These are phyloP conservation scores for Pseudocercospora fijiensis DNA, from an alignment of 2,329 filamentous ascomycete genomes.

Conservation along the genomic window DNA sequence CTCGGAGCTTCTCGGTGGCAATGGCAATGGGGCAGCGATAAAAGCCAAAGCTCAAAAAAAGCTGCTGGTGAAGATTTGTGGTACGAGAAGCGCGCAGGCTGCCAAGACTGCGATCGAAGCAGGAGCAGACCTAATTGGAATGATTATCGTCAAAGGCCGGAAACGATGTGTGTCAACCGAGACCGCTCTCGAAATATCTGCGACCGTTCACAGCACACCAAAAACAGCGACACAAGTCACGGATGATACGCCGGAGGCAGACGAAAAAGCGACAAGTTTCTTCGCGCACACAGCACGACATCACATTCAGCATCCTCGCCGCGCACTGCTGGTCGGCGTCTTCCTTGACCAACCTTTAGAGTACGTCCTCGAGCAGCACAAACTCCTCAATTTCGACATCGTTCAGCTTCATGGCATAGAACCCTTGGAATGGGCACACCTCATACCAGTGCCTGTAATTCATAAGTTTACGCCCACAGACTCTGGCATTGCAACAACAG, in stretches of 20 bases:
- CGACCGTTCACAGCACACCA: conserved; percentile 64
- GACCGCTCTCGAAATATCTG: conserved; percentile 75
- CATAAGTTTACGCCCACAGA: conserved; percentile 77
- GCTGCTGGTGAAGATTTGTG: conserved; percentile 89
- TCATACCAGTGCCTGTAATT: conserved; percentile 91
- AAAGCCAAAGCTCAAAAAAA: conserved; percentile 34
- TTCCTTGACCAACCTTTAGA: conserved; percentile 87
- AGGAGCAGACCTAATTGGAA: conserved; percentile 88
- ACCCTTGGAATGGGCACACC: conserved; percentile 82
- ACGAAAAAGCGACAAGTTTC: conserved; percentile 60
- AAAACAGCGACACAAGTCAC: conserved; percentile 36
- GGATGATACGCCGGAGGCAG: conserved; percentile 14
- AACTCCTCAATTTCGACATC: conserved; percentile 73
- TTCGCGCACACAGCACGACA: conserved; percentile 60
- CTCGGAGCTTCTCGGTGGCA: conserved; percentile 70
- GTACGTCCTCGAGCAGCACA: conserved; percentile 77
- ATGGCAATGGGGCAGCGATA: conserved; percentile 41
- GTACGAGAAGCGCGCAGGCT: conserved; percentile 78
- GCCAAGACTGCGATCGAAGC: conserved; percentile 78
- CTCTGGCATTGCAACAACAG: conserved; percentile 68
- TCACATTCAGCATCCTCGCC: conserved; percentile 52
- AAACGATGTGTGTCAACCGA: conserved; percentile 78
- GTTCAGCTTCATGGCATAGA: conserved; percentile 93
- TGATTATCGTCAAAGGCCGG: conserved; percentile 80
- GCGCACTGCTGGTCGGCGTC: conserved; percentile 83